These are phyloP conservation scores for Rhododendron griersonianum DNA, from an alignment of 148 eudicot species.

Conservation along the genomic window DNA sequence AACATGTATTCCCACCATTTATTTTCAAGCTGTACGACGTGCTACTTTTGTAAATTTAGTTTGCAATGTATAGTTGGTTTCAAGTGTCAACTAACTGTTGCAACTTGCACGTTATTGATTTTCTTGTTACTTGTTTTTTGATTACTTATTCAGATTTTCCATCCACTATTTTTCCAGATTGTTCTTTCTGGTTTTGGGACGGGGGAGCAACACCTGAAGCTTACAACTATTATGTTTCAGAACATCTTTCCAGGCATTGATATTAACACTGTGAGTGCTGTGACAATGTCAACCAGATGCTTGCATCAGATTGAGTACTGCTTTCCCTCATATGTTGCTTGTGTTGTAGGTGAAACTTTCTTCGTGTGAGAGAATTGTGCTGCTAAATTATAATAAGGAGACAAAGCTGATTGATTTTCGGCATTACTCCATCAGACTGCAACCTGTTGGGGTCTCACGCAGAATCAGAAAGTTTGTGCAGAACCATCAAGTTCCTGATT, in stretches of 20 bases:
- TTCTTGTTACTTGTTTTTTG: neutral
- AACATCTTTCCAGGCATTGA: conserved; percentile 95
- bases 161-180: conserved; percentile 43
- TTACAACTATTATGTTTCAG: conserved; percentile 76
- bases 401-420: conserved; percentile 85
- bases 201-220: conserved; percentile 77
- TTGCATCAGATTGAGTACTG: conserved; percentile 1
- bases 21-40: neutral
- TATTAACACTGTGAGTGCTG: conserved; percentile 79
- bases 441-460: conserved; percentile 92
- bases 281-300: neutral
- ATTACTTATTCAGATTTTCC: neutral
- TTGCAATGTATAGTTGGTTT: neutral
- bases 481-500: conserved; percentile 86
- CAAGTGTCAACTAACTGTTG: neutral
- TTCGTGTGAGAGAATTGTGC: conserved; percentile 83
- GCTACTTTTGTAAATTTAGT: neutral
- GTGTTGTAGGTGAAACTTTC: conserved; percentile 77
- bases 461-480: conserved; percentile 88
- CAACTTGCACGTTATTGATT: neutral
- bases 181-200: conserved; percentile 96
- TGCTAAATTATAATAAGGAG: conserved; percentile 81
- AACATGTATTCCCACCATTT: neutral
- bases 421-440: conserved; percentile 89
- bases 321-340: conserved; percentile 4